Base-by-base conservation (phyloP, 2,329 filamentous ascomycete genomes). In the Talaromyces islandicus region DNA sequence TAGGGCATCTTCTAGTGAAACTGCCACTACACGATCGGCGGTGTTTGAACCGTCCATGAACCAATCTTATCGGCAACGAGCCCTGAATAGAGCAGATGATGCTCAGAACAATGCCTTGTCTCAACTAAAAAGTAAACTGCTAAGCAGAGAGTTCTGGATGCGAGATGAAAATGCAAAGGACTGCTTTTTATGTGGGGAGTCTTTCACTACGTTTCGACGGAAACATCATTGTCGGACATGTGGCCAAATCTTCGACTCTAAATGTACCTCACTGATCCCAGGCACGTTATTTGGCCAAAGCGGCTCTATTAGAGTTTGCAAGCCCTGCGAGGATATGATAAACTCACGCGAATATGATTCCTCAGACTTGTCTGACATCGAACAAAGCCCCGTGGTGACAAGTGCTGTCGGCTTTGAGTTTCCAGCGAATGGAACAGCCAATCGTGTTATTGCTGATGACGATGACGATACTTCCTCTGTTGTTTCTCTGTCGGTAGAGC, bases 71-170 rank as follows among this genome's bases (percentile, higher is more conserved):
- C 62, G 65, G 11, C 57, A 63, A 27, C 67, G 63, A 24, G 60
- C 64, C 17, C 60, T 67, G 50, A 54, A 57, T 25, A 52, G 59
- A 27, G 60, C 64, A 12, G 58, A 63, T 41, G 69, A 72, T 58
- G 64, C 62, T 25, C 66, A 58, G 57, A 71, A 70, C 32, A 68
- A 72, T 60, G 75, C 75, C 63, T 71, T 83, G 58, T 77, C 78
- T 55, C 88, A 89, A 66, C 88, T 96, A 80, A 86, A 89, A 63
- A 90, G 91, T 68, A 92, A 93, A 69, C 88, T 99, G 7, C 78
- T 97, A 52, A 96, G 90, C 72, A 94, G 92, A 69, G 92, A 97
- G 67, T 97, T 96, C 68, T 97, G 93, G 94, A 99, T 99, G 94
- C 90, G 92, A 62, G 94, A 99, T 71, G 94, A 97, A 70, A 97